Conservation (phyloP, 768 basidiomycete species). For the Pisolithus tinctorius region DNA sequence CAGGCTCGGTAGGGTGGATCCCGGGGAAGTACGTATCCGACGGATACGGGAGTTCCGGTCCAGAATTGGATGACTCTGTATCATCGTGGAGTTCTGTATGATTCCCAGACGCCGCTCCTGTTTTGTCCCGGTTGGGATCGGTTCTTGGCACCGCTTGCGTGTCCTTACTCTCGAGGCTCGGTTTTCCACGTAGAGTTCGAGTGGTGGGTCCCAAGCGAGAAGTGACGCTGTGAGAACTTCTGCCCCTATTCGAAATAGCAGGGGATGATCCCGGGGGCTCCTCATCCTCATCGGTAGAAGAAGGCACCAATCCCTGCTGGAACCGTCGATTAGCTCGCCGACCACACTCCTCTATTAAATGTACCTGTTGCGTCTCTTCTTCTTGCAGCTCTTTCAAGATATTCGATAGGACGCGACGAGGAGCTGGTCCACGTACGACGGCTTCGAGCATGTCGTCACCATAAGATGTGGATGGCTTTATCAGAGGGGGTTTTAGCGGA, state of each 20-base stretch:
- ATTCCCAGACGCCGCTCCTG: not conserved
- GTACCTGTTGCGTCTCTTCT: constrained; percentile 25
- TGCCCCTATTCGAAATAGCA: not conserved
- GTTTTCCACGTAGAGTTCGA: not conserved
- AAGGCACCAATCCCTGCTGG: constrained; percentile 25
- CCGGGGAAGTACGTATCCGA: constrained; percentile 5
- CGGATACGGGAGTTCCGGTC: constrained; percentile 28
- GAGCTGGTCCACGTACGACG: constrained; percentile 36
- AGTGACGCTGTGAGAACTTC: not conserved
- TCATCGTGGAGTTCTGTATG: not conserved
- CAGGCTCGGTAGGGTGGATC: constrained; percentile 27
- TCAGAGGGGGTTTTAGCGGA: not conserved
- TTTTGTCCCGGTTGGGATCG: not conserved
- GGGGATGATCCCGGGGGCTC: constrained; percentile 14
- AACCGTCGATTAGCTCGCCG: constrained; percentile 26
- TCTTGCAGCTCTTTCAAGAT: constrained; percentile 29
- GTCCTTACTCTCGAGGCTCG: not conserved
- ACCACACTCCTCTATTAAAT: constrained; percentile 34
- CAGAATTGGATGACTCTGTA: constrained; percentile 40
- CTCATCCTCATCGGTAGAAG: constrained; percentile 26
- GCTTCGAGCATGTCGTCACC: constrained; percentile 30
- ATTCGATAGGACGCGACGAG: constrained; percentile 9
- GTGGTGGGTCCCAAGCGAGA: not conserved
- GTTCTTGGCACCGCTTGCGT: not conserved
- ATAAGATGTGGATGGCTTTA: constrained; percentile 1